Percentiles rank a stretch among this genome's conserved stretches.
These are phyloP conservation scores for Aegilops tauschii DNA, from an alignment of 176 grass and related monocot genomes.

Conservation along the genomic window DNA sequence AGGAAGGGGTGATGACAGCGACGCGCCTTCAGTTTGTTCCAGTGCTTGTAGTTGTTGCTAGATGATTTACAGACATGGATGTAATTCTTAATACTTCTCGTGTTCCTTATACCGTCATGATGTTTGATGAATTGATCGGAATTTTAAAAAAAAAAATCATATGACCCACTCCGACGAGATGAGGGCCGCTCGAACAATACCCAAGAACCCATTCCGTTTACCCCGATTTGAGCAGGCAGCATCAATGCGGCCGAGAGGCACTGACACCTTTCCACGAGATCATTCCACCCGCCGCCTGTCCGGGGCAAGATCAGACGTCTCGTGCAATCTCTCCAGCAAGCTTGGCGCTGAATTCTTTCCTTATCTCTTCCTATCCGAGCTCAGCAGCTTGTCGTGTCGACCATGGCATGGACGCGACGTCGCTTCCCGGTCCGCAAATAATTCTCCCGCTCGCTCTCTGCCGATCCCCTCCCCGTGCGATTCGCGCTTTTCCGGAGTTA, in stretches of 20 bases:
- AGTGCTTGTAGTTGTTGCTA: too few relatives aligned
- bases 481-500: background rate
- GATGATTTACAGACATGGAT: too few relatives aligned
- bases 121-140: too few relatives aligned
- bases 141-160: too few relatives aligned
- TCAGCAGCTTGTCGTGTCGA: slow-evolving; percentile 26
- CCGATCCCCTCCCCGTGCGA: background rate
- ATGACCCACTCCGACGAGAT: too few relatives aligned
- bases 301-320: slow-evolving; percentile 13
- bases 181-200: too few relatives aligned
- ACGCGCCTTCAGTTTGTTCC: too few relatives aligned
- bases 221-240: background rate
- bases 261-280: background rate
- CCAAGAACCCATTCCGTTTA: background rate
- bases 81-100: too few relatives aligned
- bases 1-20: too few relatives aligned
- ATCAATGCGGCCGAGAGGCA: background rate
- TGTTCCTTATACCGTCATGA: too few relatives aligned
- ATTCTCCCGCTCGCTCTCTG: background rate
- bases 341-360: background rate
- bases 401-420: slow-evolving; percentile 10
- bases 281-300: background rate
- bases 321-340: background rate
- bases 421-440: background rate
- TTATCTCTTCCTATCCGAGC: background rate